A percentile compares a stretch with the other conserved stretches of the same genome.
Conservation (phyloP, 106 monocot species). For the Xerophyta viscosa region DNA sequence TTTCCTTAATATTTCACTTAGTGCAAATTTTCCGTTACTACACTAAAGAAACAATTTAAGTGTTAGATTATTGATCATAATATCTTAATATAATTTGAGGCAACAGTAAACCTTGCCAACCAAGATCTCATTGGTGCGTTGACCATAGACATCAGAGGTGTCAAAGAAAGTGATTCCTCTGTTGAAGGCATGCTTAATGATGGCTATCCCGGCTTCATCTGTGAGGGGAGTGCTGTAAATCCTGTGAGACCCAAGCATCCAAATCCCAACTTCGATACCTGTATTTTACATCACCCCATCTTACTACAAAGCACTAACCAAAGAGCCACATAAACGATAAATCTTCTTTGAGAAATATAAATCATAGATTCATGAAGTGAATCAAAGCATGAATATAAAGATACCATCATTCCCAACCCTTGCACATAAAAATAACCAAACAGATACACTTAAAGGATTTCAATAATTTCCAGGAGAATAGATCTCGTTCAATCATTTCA, state of each 20-base stretch:
- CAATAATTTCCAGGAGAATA: too few relatives aligned
- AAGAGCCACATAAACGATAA: too few relatives aligned
- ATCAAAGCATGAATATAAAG: too few relatives aligned
- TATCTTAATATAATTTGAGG: too few relatives aligned
- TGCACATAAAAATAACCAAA: too few relatives aligned
- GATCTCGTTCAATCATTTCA: too few relatives aligned
- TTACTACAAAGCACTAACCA: too few relatives aligned
- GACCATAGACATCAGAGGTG: slow-evolving; percentile 74
- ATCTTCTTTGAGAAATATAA: neutral
- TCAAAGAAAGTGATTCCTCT: slow-evolving; percentile 84
- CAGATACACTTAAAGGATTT: too few relatives aligned
- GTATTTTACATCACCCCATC: neutral
- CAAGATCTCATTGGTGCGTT: slow-evolving; percentile 55
- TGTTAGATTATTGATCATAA: neutral
- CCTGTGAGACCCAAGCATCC: slow-evolving; percentile 82
- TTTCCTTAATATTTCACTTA: too few relatives aligned
- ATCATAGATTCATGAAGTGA: too few relatives aligned
- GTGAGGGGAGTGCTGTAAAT: slow-evolving; percentile 49
- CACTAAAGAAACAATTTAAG: neutral
- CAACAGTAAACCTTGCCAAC: slow-evolving; percentile 52
- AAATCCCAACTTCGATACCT: slow-evolving; percentile 85
- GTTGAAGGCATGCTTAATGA: slow-evolving; percentile 68
- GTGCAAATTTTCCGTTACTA: too few relatives aligned
- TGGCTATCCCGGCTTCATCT: slow-evolving; percentile 47
- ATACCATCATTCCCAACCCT: too few relatives aligned